A percentile compares a stretch with the other conserved stretches of the same genome.
phyloP scores from a whole-genome alignment of 495 filamentous ascomycete species.

The Lepraria neglecta region DNA sequence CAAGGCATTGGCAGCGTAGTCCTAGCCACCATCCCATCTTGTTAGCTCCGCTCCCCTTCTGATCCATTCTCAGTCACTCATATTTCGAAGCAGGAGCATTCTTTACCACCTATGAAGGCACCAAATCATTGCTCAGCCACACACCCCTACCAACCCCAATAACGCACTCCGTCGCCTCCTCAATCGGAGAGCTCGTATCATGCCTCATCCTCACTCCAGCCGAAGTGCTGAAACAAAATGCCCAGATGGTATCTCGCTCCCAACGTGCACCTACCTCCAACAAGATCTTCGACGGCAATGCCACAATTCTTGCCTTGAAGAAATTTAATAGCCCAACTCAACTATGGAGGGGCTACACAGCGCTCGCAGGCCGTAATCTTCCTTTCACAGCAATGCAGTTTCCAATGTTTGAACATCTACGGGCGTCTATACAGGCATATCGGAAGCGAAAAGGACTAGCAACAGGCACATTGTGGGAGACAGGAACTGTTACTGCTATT shows the following conservation, averaged over 20 bases:
- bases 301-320: conserved; percentile 48
- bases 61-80: conserved; percentile 6
- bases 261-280: conserved; percentile 7
- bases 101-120: conserved; percentile 81
- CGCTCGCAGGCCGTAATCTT: conserved; percentile 70
- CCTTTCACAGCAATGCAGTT: conserved; percentile 87
- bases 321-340: conserved; percentile 52
- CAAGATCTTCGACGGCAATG: conserved; percentile 31
- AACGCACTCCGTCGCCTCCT: conserved; percentile 65
- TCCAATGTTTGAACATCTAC: conserved; percentile 71
- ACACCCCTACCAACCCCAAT: conserved; percentile 53
- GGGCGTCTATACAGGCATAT: conserved; percentile 37
- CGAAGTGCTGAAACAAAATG: conserved; percentile 90
- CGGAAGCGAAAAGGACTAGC: conserved; percentile 26
- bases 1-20: conserved; percentile 86
- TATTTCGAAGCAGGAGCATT: conserved; percentile 64
- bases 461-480: conserved; percentile 45
- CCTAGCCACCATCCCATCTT: conserved; percentile 79
- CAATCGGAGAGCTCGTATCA: conserved; percentile 68
- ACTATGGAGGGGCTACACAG: conserved; percentile 74
- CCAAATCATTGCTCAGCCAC: conserved; percentile 51
- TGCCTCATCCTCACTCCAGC: conserved; percentile 83
- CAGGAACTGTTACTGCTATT: conserved; percentile 60
- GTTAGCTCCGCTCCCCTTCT: conserved; percentile 37
- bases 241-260: conserved; percentile 54